These are phyloP conservation scores for Vigna radiata DNA, from an alignment of 306 rosid genomes.

Conservation along the genomic window DNA sequence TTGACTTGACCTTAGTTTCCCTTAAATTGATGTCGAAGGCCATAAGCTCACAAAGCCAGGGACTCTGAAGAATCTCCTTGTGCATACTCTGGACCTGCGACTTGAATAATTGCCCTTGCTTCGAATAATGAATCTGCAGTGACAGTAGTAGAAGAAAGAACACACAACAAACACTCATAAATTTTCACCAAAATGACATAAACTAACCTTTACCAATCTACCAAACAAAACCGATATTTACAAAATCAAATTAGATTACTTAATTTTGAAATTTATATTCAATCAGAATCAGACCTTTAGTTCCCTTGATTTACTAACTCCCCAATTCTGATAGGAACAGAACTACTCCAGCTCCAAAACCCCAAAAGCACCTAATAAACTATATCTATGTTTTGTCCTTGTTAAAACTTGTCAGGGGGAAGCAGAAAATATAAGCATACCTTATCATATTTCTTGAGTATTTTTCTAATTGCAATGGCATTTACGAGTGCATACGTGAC, in stretches of 20 bases:
- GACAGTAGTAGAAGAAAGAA: conserved; percentile 16
- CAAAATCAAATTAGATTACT: not conserved
- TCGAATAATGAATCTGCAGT: conserved; percentile 85
- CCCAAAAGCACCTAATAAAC: not conserved
- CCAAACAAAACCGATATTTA: not conserved
- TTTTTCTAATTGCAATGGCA: conserved; percentile 81
- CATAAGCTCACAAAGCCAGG: conserved; percentile 94
- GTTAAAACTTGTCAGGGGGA: not conserved
- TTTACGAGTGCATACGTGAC: conserved; percentile 88
- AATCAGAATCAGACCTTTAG: not conserved
- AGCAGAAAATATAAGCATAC: conserved; percentile 44
- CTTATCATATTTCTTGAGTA: conserved; percentile 93
- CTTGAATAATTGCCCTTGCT: conserved; percentile 91
- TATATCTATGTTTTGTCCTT: not conserved
- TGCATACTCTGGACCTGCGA: conserved; percentile 84
- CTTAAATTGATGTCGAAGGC: conserved; percentile 89
- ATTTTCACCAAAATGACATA: conserved; percentile 14
- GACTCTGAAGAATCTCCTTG: conserved; percentile 92
- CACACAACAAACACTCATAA: conserved; percentile 4
- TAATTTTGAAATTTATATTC: not conserved
- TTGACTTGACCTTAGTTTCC: conserved; percentile 60
- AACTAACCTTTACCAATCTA: not conserved
- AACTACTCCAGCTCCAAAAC: not conserved
- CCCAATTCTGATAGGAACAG: not conserved
- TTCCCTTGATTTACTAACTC: too few relatives aligned